Conservation (phyloP, 108 stramenopile species). For the Nannochloropsis salina region DNA sequence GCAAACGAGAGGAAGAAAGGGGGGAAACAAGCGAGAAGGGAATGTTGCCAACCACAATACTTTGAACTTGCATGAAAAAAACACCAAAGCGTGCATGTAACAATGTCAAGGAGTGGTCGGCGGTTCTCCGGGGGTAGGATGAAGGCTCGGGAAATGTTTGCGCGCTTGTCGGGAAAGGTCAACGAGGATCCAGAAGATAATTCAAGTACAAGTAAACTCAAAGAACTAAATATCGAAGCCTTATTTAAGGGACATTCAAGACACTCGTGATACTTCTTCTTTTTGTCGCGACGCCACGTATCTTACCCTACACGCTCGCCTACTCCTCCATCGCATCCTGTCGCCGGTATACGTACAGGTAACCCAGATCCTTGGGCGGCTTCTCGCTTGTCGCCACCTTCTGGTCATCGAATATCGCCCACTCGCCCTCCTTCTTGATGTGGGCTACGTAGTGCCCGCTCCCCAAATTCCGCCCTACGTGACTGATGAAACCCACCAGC, state of each 20-base stretch:
- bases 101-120: no score
- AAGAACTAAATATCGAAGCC: no score
- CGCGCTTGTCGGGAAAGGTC: no score
- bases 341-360: constrained; percentile 44
- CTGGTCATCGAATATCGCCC: constrained; percentile 93
- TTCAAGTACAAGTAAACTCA: no score
- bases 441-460: constrained; percentile 98
- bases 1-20: not conserved
- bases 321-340: constrained; percentile 35
- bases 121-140: no score
- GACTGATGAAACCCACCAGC: constrained; percentile 84
- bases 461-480: constrained; percentile 93
- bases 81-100: not conserved
- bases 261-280: no score
- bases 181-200: no score
- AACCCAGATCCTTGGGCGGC: constrained; percentile 41
- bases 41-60: not conserved
- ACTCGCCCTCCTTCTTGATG: constrained; percentile 80
- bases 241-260: no score
- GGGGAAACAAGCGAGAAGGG: not conserved
- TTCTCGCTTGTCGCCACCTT: constrained; percentile 45
- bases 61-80: not conserved
- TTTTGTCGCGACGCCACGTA: no score
- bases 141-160: no score
- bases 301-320: not conserved